Conservation (phyloP, 1,284 basidiomycete species). For the Schizophyllum commune region DNA sequence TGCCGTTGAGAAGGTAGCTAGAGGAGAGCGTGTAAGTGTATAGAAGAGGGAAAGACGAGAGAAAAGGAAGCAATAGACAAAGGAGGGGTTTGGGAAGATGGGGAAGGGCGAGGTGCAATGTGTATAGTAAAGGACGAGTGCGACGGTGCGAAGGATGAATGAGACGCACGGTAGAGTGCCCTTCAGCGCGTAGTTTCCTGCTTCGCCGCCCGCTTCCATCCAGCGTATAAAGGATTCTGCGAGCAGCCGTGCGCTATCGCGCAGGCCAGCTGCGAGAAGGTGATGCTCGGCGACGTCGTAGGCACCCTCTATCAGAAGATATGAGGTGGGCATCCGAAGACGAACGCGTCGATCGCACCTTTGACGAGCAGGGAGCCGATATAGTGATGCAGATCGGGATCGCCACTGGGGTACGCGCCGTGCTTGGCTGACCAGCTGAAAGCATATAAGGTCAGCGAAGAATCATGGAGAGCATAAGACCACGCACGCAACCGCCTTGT, state of each 20-base stretch:
- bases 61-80: too few species aligned
- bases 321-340: neutral
- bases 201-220: constrained; percentile 38
- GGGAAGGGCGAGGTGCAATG: neutral
- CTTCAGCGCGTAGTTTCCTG: constrained; percentile 72
- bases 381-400: constrained; percentile 81
- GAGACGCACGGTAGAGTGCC: constrained; percentile 72
- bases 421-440: constrained; percentile 75
- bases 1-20: constrained; percentile 82
- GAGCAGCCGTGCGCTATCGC: constrained; percentile 80
- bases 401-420: constrained; percentile 74
- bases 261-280: constrained; percentile 75
- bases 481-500: constrained; percentile 70
- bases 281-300: constrained; percentile 74
- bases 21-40: too few species aligned
- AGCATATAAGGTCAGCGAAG: constrained; percentile 6
- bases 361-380: constrained; percentile 83
- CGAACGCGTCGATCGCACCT: constrained; percentile 38
- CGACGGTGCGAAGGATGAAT: neutral
- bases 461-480: constrained; percentile 3
- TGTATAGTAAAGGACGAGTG: neutral
- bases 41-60: too few species aligned
- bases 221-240: constrained; percentile 83
- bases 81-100: too few species aligned
- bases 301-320: constrained; percentile 49